Percentiles rank a stretch among this genome's conserved stretches.
Conservation (phyloP, 768 basidiomycete species). For the Jaapia argillacea region DNA sequence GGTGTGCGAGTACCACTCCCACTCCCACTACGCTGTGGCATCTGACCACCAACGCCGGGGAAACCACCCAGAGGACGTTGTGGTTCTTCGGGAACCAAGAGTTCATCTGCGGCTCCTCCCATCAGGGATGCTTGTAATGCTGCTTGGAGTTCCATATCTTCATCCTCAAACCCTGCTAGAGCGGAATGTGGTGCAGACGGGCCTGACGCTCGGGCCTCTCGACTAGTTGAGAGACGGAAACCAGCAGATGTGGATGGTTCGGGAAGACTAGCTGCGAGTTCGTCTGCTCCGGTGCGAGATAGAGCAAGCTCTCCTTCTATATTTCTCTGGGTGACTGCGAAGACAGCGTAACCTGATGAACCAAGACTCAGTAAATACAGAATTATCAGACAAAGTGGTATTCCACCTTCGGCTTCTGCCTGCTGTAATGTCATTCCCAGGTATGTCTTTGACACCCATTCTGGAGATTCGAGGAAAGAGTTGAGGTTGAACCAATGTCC, state of each 20-base stretch:
- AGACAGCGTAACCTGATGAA: slow-evolving; percentile 64
- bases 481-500: slow-evolving; percentile 89
- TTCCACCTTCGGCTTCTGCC: slow-evolving; percentile 72
- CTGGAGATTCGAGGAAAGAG: slow-evolving; percentile 57
- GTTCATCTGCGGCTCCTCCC: slow-evolving; percentile 11
- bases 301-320: slow-evolving; percentile 41
- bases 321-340: slow-evolving; percentile 62
- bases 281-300: slow-evolving; percentile 61
- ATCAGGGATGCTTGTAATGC: slow-evolving; percentile 76
- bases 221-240: slow-evolving; percentile 4
- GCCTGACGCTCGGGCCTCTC: slow-evolving; percentile 4
- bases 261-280: slow-evolving; percentile 53
- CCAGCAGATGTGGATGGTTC: slow-evolving; percentile 31
- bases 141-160: slow-evolving; percentile 82
- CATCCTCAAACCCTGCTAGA: slow-evolving; percentile 56
- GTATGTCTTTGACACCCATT: slow-evolving; percentile 80
- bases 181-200: slow-evolving; percentile 6
- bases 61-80: slow-evolving; percentile 1
- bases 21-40: slow-evolving; percentile 4
- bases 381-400: not conserved
- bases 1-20: slow-evolving; percentile 6
- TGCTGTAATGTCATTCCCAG: slow-evolving; percentile 82
- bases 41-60: too few relatives aligned
- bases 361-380: not conserved
- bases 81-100: slow-evolving; percentile 3